Evolutionary conservation across 2,329 filamentous ascomycete genomes (phyloP).

Genomic region (Botrytis galanthina): DNA sequence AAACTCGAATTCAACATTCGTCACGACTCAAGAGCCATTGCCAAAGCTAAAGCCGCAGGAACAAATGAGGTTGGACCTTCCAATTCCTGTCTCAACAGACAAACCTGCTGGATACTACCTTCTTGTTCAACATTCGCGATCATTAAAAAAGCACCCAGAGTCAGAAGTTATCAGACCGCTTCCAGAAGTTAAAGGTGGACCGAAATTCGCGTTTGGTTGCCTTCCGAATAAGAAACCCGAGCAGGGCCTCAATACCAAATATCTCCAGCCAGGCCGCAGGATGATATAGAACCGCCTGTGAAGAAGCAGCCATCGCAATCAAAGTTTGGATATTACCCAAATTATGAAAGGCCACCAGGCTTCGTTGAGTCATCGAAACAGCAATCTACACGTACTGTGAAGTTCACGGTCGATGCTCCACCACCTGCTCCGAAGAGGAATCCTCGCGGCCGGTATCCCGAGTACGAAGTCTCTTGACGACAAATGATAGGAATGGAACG

Average conservation of each 20-base stretch:
- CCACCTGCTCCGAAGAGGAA: not conserved
- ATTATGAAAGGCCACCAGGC: not conserved
- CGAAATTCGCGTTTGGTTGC: conserved; percentile 4
- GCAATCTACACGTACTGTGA: not conserved
- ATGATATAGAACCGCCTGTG: not conserved
- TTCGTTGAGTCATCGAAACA: not conserved
- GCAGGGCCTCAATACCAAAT: not conserved
- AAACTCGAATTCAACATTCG: not conserved
- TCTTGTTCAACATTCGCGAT: not conserved
- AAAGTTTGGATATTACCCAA: conserved; percentile 1
- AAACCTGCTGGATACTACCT: conserved; percentile 5
- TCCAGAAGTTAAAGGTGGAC: not conserved
- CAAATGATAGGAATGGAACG: not conserved
- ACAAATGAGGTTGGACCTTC: not conserved
- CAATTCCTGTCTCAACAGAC: not conserved
- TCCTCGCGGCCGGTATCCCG: conserved; percentile 4
- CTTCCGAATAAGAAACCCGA: conserved; percentile 6
- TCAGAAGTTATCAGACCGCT: not conserved
- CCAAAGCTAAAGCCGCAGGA: not conserved
- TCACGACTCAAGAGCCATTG: not conserved
- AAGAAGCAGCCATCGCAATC: too few species aligned
- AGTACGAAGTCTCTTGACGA: not conserved
- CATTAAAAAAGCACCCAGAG: too few species aligned
- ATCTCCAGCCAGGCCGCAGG: not conserved
- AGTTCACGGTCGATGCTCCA: not conserved